Evolutionary conservation across 2,329 filamentous ascomycete species (phyloP).

Genomic region (Talaromyces sp.): DNA sequence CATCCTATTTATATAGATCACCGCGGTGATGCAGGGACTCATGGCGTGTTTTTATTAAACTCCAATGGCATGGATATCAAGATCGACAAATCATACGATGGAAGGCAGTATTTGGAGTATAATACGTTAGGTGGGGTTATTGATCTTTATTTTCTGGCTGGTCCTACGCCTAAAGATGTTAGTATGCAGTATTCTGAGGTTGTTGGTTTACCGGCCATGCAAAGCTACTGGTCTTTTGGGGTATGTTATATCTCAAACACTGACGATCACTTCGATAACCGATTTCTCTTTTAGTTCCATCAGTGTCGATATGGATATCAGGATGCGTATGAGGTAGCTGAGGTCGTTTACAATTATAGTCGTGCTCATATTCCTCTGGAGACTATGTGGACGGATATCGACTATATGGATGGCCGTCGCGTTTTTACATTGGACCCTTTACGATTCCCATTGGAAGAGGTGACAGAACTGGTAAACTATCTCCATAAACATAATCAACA

Average conservation of each 20-base stretch:
- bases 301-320: slow-evolving; percentile 67
- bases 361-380: slow-evolving; percentile 46
- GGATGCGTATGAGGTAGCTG: slow-evolving; percentile 50
- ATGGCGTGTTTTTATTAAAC: slow-evolving; percentile 70
- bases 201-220: slow-evolving; percentile 61
- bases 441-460: slow-evolving; percentile 45
- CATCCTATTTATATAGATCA: slow-evolving; percentile 79
- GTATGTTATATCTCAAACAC: slow-evolving; percentile 33
- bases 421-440: slow-evolving; percentile 45
- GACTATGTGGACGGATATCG: slow-evolving; percentile 51
- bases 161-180: slow-evolving; percentile 61
- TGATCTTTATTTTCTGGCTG: slow-evolving; percentile 70
- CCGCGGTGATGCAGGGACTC: slow-evolving; percentile 59
- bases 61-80: slow-evolving; percentile 78
- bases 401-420: slow-evolving; percentile 43
- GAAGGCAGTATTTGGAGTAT: slow-evolving; percentile 74
- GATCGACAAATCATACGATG: slow-evolving; percentile 63
- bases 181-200: slow-evolving; percentile 62
- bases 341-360: slow-evolving; percentile 49
- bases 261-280: background rate
- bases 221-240: slow-evolving; percentile 67
- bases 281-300: slow-evolving; percentile 45
- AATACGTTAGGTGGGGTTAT: slow-evolving; percentile 76
- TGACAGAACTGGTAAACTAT: slow-evolving; percentile 67
- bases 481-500: slow-evolving; percentile 69